These are phyloP conservation scores for Chenopodium quinoa DNA, from an alignment of 148 eudicot species.

Conservation along the genomic window DNA sequence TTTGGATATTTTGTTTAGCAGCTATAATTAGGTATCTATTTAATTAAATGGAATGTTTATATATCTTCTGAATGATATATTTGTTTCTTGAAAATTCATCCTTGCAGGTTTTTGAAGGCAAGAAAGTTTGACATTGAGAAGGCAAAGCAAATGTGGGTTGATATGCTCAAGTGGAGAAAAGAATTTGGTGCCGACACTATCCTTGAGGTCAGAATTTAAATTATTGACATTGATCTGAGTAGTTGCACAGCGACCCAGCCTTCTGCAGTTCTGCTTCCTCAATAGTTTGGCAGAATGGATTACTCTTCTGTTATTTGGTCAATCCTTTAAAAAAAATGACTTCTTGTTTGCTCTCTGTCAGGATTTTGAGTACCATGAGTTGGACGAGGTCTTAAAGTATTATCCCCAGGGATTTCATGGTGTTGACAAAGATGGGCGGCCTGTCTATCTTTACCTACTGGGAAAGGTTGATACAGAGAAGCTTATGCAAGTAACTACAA, in stretches of 20 bases:
- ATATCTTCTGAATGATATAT: not conserved
- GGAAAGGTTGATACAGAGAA: slow-evolving; percentile 74
- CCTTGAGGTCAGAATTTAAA: slow-evolving; percentile 47
- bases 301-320: not conserved
- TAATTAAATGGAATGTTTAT: not conserved
- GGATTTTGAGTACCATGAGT: slow-evolving; percentile 77
- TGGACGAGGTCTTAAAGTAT: slow-evolving; percentile 63
- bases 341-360: slow-evolving; percentile 19
- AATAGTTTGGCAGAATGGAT: not conserved
- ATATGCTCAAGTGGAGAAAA: slow-evolving; percentile 83
- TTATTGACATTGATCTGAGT: not conserved
- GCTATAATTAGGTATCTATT: not conserved
- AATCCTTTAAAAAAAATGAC: not conserved
- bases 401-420: slow-evolving; percentile 92
- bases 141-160: slow-evolving; percentile 81
- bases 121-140: slow-evolving; percentile 73
- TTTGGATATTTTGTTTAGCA: not conserved
- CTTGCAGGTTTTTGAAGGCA: slow-evolving; percentile 74
- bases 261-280: not conserved
- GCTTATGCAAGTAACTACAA: slow-evolving; percentile 73
- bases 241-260: not conserved
- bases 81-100: not conserved
- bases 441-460: slow-evolving; percentile 72
- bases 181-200: slow-evolving; percentile 77
- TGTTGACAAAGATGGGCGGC: slow-evolving; percentile 87